Percentiles rank a stretch among this genome's conserved stretches.
These are phyloP conservation scores for Dendrocalamus latiflorus DNA, from an alignment of 202 grass and related monocot genomes.

Conservation along the genomic window DNA sequence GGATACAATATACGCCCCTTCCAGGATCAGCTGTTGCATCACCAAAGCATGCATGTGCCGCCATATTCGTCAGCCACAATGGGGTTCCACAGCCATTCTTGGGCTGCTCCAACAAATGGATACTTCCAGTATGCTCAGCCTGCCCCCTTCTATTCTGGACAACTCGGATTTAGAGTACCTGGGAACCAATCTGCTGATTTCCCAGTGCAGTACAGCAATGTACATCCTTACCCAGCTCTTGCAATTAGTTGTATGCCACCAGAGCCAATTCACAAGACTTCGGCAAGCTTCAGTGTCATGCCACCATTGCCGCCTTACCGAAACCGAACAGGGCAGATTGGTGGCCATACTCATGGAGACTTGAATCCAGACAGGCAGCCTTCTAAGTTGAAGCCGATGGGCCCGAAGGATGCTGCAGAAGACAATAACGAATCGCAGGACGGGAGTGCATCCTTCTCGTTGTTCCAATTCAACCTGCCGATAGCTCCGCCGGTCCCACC, in stretches of 20 bases:
- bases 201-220: conserved; percentile 39
- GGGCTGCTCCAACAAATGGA: conserved; percentile 54
- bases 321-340: conserved; percentile 4
- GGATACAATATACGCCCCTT: conserved; percentile 26
- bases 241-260: conserved; percentile 46
- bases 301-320: conserved; percentile 9
- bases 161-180: conserved; percentile 35
- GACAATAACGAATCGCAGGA: conserved; percentile 30
- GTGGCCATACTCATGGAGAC: conserved; percentile 13
- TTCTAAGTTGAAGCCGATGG: conserved; percentile 15
- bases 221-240: conserved; percentile 50
- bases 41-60: conserved; percentile 42
- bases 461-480: conserved; percentile 79
- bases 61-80: conserved; percentile 42
- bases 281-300: conserved; percentile 29
- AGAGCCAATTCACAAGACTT: conserved; percentile 33
- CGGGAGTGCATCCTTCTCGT: conserved; percentile 55
- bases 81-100: conserved; percentile 54
- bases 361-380: conserved; percentile 20
- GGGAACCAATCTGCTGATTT: conserved; percentile 54
- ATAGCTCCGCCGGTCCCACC: conserved; percentile 43
- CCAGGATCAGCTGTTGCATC: conserved; percentile 31
- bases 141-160: conserved; percentile 42
- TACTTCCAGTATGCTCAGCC: conserved; percentile 52
- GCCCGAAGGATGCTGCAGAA: conserved; percentile 27